Percentiles rank a stretch among this genome's conserved stretches.
phyloP scores from a whole-genome alignment of 371 early-diverging fungal genomes.

The Parasitella parasitica region DNA sequence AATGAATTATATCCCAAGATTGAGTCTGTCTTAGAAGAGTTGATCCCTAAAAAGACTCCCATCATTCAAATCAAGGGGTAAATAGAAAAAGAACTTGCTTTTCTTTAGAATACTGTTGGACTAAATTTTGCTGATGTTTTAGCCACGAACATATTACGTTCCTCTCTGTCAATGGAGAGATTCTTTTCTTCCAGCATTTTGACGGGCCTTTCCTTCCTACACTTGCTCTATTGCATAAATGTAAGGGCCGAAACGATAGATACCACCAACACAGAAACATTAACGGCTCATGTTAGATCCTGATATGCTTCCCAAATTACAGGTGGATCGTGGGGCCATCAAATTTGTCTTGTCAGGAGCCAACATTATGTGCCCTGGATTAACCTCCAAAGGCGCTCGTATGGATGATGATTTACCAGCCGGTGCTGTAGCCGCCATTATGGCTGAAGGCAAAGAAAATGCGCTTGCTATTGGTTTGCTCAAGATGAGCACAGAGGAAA shows the following conservation, averaged over 20 bases:
- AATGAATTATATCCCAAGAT: slow-evolving; percentile 86
- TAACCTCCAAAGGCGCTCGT: slow-evolving; percentile 90
- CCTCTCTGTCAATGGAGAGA: slow-evolving; percentile 76
- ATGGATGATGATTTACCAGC: slow-evolving; percentile 77
- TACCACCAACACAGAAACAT: background rate
- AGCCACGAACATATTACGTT: slow-evolving; percentile 89
- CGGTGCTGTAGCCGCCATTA: slow-evolving; percentile 84
- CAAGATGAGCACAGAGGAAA: slow-evolving; percentile 90
- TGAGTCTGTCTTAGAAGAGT: slow-evolving; percentile 82
- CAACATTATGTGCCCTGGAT: slow-evolving; percentile 98
- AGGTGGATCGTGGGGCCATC: slow-evolving; percentile 97
- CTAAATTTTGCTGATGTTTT: slow-evolving; percentile 3
- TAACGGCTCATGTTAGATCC: slow-evolving; percentile 63
- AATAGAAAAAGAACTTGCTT: background rate
- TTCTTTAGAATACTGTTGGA: no score
- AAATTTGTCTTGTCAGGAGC: slow-evolving; percentile 96
- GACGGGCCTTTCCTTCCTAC: slow-evolving; percentile 91
- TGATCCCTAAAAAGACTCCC: slow-evolving; percentile 92
- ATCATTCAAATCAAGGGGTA: slow-evolving; percentile 87
- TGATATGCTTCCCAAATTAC: slow-evolving; percentile 85
- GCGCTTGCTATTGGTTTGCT: slow-evolving; percentile 88
- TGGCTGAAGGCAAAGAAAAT: slow-evolving; percentile 96
- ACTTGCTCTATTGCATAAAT: slow-evolving; percentile 87
- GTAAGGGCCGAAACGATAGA: slow-evolving; percentile 43
- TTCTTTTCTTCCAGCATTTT: slow-evolving; percentile 93